phyloP scores from a whole-genome alignment of 495 filamentous ascomycete species.

The Neurospora sp. region DNA sequence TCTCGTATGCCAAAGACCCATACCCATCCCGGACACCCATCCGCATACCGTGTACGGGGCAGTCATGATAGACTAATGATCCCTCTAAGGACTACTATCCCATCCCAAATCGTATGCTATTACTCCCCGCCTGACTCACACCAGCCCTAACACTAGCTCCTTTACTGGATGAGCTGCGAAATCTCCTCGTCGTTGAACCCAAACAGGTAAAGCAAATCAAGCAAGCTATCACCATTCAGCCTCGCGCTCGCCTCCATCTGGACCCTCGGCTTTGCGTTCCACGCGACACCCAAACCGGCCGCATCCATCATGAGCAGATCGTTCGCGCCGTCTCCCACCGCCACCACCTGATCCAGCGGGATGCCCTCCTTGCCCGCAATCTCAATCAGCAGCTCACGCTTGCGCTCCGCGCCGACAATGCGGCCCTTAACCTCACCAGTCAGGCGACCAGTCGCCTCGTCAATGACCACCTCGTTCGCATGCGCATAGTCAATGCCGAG shows the following conservation, averaged over 20 bases:
- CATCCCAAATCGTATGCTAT: not conserved
- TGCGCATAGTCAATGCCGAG: conserved; percentile 77
- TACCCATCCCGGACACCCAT: not conserved
- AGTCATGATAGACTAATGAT: not conserved
- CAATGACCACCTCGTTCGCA: conserved; percentile 74
- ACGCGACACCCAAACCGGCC: conserved; percentile 84
- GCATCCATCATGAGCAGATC: conserved; percentile 85
- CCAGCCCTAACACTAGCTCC: not conserved
- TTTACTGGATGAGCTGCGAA: conserved; percentile 32
- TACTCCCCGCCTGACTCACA: not conserved
- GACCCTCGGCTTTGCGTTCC: conserved; percentile 86
- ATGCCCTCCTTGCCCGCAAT: conserved; percentile 68
- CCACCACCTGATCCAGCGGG: conserved; percentile 63
- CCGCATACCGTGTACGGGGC: not conserved
- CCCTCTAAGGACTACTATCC: not conserved
- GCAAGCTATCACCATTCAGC: conserved; percentile 67
- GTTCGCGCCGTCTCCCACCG: conserved; percentile 91
- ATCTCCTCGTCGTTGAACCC: conserved; percentile 64
- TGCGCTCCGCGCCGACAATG: conserved; percentile 76
- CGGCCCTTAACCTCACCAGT: conserved; percentile 70
- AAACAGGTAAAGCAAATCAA: conserved; percentile 76
- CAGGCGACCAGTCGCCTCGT: conserved; percentile 49
- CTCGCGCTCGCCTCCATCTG: conserved; percentile 76
- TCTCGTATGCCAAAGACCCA: not conserved
- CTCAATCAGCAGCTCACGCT: conserved; percentile 62